Percentiles rank a stretch among this genome's conserved stretches.
phyloP scores from a whole-genome alignment of 2,329 filamentous ascomycete species.

The Phialophora expanda region DNA sequence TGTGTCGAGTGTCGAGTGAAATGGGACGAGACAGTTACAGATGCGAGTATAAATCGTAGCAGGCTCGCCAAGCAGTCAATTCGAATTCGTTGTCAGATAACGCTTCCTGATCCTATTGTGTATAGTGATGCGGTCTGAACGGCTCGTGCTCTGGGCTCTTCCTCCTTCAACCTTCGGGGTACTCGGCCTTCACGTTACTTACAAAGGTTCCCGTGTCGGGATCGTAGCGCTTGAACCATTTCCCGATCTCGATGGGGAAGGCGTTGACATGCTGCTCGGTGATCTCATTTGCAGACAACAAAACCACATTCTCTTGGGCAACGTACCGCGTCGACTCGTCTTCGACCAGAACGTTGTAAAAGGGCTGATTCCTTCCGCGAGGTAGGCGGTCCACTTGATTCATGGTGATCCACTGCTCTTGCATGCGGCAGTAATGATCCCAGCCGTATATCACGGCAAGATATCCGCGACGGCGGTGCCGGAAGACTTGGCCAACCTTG shows the following conservation, averaged over 20 bases:
- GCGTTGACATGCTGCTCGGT: constrained; percentile 51
- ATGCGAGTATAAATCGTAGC: neutral
- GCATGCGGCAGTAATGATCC: constrained; percentile 66
- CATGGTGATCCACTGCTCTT: constrained; percentile 68
- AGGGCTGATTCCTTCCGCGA: constrained; percentile 70
- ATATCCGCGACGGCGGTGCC: constrained; percentile 79
- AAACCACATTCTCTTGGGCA: constrained; percentile 78
- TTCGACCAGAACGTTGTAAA: constrained; percentile 81
- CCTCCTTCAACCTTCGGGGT: constrained; percentile 73
- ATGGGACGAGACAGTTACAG: neutral
- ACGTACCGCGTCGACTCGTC: constrained; percentile 75
- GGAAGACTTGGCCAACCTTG: constrained; percentile 81
- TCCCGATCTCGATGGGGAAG: constrained; percentile 63
- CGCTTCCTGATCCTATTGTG: neutral
- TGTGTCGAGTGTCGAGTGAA: neutral
- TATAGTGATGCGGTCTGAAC: neutral
- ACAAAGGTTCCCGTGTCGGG: constrained; percentile 69
- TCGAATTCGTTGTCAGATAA: neutral
- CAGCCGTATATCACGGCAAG: constrained; percentile 87
- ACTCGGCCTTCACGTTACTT: constrained; percentile 81
- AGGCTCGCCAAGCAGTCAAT: neutral
- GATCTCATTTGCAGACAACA: constrained; percentile 60
- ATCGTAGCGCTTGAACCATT: constrained; percentile 89
- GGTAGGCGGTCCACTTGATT: constrained; percentile 67
- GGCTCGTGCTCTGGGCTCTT: neutral